These are phyloP conservation scores for Ricinus communis DNA, from an alignment of 345 rosid genomes.

Conservation along the genomic window DNA sequence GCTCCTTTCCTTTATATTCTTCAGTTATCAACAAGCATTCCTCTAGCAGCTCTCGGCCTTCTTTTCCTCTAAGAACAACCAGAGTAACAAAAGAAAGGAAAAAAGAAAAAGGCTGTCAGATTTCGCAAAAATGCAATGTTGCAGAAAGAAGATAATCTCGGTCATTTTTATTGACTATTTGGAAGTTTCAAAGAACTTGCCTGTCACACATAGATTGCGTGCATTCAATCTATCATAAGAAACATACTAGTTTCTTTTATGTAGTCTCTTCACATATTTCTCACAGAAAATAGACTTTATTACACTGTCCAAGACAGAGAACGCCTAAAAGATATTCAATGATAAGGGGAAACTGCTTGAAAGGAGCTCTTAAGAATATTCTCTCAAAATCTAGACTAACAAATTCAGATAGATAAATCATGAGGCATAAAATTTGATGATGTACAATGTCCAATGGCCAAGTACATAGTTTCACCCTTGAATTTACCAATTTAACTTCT, in stretches of 20 bases:
- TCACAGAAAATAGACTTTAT: too few species aligned
- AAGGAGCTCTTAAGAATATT: neutral
- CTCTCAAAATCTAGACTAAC: too few species aligned
- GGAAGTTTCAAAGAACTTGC: neutral
- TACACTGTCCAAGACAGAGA: too few species aligned
- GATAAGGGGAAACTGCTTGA: neutral
- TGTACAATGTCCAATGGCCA: too few species aligned
- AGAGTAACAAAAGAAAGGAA: slow-evolving; percentile 5
- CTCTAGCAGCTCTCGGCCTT: slow-evolving; percentile 80
- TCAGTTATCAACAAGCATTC: slow-evolving; percentile 75
- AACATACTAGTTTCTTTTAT: neutral
- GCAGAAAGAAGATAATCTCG: neutral
- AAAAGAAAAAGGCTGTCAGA: neutral
- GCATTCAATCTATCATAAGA: neutral
- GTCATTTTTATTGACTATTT: neutral
- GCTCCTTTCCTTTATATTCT: slow-evolving; percentile 60
- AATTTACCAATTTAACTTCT: too few species aligned
- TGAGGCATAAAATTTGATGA: neutral
- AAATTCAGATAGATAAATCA: neutral
- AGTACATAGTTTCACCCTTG: too few species aligned
- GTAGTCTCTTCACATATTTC: neutral
- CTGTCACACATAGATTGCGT: neutral
- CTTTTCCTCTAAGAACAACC: slow-evolving; percentile 53
- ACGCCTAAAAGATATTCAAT: neutral
- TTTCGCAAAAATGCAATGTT: neutral